A percentile compares a stretch with the other conserved stretches of the same genome.
Evolutionary conservation across 371 early-diverging fungal species (phyloP).

Genomic region (Chytridium lagenaria): DNA sequence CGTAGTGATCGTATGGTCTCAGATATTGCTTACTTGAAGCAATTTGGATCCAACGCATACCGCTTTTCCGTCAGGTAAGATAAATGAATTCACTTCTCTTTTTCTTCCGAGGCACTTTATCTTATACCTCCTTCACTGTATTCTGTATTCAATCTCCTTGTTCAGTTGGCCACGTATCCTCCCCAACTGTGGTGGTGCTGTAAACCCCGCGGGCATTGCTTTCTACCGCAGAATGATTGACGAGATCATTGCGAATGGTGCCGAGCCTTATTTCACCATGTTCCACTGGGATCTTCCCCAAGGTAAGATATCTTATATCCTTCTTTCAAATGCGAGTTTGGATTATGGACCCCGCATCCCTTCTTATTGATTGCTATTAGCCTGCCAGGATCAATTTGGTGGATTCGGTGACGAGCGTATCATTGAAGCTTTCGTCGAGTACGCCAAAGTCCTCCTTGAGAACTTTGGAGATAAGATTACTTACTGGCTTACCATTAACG

Average conservation of each 20-base stretch:
- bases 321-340: not conserved
- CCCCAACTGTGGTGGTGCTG: conserved; percentile 36
- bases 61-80: conserved; percentile 47
- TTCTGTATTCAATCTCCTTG: too few species aligned
- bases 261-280: conserved; percentile 41
- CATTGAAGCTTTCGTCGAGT: conserved; percentile 40
- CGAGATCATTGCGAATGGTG: conserved; percentile 27
- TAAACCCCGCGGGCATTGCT: conserved; percentile 33
- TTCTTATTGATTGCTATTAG: too few species aligned
- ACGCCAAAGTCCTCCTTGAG: conserved; percentile 39
- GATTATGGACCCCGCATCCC: too few species aligned
- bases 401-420: conserved; percentile 35
- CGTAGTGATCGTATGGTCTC: conserved; percentile 26
- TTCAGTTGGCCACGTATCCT: conserved; percentile 44
- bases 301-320: not conserved
- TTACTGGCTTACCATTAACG: conserved; percentile 46
- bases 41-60: conserved; percentile 38
- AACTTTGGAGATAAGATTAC: conserved; percentile 39
- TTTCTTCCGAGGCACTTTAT: too few species aligned
- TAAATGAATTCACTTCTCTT: too few species aligned
- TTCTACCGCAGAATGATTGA: conserved; percentile 42
- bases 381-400: conserved; percentile 37
- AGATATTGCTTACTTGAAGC: conserved; percentile 30
- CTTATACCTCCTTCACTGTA: too few species aligned
- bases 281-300: conserved; percentile 43